These are phyloP conservation scores for Ceratobasidium sp. DNA, from an alignment of 1,284 basidiomycete species.

Conservation along the genomic window DNA sequence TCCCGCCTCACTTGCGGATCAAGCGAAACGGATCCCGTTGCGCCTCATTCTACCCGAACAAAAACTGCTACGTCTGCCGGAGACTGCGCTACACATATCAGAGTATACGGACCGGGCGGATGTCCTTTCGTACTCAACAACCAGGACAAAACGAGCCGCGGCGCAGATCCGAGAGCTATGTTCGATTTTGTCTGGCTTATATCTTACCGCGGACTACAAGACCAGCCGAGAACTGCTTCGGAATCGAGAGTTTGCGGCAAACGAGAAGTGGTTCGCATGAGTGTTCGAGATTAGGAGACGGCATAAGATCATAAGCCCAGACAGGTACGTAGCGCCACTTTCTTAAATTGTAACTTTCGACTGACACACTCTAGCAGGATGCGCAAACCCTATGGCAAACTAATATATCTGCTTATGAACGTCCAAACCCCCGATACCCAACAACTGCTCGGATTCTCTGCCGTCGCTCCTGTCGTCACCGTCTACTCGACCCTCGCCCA, in stretches of 20 bases:
- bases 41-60: conserved; percentile 79
- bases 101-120: conserved; percentile 74
- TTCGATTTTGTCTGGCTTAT: conserved; percentile 82
- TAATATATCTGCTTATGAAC: conserved; percentile 82
- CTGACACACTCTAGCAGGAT: conserved; percentile 80
- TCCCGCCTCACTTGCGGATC: conserved; percentile 73
- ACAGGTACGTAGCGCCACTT: background rate
- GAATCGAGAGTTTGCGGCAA: conserved; percentile 80
- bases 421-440: conserved; percentile 82
- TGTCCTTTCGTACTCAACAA: conserved; percentile 74
- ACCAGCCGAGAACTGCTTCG: conserved; percentile 83
- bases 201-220: conserved; percentile 85
- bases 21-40: conserved; percentile 81
- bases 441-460: conserved; percentile 80
- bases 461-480: conserved; percentile 79
- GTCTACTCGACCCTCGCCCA: conserved; percentile 76
- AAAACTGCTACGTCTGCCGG: conserved; percentile 82
- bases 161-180: conserved; percentile 84
- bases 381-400: conserved; percentile 87
- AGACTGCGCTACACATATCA: conserved; percentile 77
- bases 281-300: conserved; percentile 61
- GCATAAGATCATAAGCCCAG: conserved; percentile 76
- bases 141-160: conserved; percentile 84
- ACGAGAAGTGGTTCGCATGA: conserved; percentile 79
- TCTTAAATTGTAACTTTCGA: background rate